Evolutionary conservation across 1,284 basidiomycete genomes (phyloP), one percentile per base, ranked within the genome.

Genomic region (Chalciporus sp.): DNA sequence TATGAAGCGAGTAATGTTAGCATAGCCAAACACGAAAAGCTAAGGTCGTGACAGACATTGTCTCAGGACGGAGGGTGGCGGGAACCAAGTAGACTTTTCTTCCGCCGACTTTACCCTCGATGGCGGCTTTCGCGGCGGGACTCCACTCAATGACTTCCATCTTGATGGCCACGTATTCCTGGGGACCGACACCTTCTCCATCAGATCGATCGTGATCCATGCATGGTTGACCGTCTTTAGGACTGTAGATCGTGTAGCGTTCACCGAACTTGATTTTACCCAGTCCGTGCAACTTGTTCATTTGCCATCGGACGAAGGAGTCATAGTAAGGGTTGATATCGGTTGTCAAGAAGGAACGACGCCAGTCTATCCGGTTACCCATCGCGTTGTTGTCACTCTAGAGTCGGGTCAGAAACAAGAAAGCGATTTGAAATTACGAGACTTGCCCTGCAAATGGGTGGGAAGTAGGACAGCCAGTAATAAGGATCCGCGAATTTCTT

Each of bases 171-270:
- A 96, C 95, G 76, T 99, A 99, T 72, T 99, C 96, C 68, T 97
- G 95, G 7, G 97, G 96, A 16, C 94, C 94, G 53, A 97, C 78
- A 50, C 91, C 95, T 74, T 99, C 97, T 46, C 97, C 97, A 60
- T 94, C 94, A 53, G 87, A 84, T 59, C 97, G 92, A 72, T 99
- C 97, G 77, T 99, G 97, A 76, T 99, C 97, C 97, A 99, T 99
- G 72, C 97, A 99, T 1, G 97, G 96, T 71, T 99, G 97, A 9
- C 94, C 95, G 67, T 99, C 97, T 74, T 98, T 98, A n/a, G 94
- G 94, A 63, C 93, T 96, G 80, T 97, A 99, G 70, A 99, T 94
- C 40, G 97, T 99, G 75, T 98, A 97, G 43, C 97, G 89, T 77
- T 98, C 93, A 49, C 97, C 97, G 68, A 98, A 99, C 77, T 97